Evolutionary conservation across 345 rosid species (phyloP).

Genomic region (Salix exigua): DNA sequence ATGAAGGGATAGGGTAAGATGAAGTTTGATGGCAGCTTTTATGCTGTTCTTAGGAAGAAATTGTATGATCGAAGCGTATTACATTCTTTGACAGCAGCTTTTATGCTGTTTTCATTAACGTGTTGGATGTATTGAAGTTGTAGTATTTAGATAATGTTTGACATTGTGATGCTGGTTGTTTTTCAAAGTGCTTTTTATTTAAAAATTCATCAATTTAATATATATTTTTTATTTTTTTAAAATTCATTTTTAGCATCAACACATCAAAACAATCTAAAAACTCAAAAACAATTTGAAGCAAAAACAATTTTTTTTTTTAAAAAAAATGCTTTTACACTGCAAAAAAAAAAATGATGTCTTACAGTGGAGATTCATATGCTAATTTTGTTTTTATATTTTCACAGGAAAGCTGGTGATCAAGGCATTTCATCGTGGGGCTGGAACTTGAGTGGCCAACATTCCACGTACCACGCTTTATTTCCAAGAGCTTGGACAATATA

Average conservation of each 20-base stretch:
- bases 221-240: too few relatives aligned
- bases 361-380: not conserved
- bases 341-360: too few relatives aligned
- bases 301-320: too few relatives aligned
- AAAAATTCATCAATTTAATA: too few relatives aligned
- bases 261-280: too few relatives aligned
- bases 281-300: too few relatives aligned
- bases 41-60: not conserved
- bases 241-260: too few relatives aligned
- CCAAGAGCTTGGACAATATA: conserved; percentile 99
- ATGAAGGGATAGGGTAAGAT: conserved; percentile 84
- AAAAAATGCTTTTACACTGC: too few relatives aligned
- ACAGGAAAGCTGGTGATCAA: conserved; percentile 67
- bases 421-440: conserved; percentile 98
- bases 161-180: too few relatives aligned
- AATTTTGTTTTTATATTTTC: conserved; percentile 9
- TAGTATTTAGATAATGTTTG: not conserved
- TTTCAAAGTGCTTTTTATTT: too few relatives aligned
- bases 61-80: not conserved
- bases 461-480: conserved; percentile 95
- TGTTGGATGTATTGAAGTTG: not conserved
- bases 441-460: conserved; percentile 93
- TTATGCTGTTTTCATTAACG: not conserved
- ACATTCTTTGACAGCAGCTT: not conserved
- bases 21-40: not conserved